These are phyloP conservation scores for Thelephora terrestris DNA, from an alignment of 1,284 basidiomycete species.

Conservation along the genomic window DNA sequence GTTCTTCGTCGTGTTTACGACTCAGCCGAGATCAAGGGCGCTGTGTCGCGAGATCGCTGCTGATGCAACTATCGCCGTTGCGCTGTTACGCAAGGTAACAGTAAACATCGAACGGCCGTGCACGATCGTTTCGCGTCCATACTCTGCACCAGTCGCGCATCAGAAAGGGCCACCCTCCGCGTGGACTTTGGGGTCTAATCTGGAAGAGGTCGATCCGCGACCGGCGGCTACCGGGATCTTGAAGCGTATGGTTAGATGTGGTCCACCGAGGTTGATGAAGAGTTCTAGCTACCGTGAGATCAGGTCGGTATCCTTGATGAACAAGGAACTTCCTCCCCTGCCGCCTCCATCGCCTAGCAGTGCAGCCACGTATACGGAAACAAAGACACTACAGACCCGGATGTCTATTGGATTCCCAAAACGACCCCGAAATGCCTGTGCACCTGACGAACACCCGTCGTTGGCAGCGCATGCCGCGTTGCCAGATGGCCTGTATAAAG, in stretches of 20 bases:
- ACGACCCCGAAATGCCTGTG: slow-evolving; percentile 38
- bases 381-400: slow-evolving; percentile 39
- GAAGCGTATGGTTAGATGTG: slow-evolving; percentile 34
- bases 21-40: slow-evolving; percentile 39
- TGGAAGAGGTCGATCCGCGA: slow-evolving; percentile 36
- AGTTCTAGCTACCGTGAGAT: background rate
- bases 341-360: slow-evolving; percentile 16
- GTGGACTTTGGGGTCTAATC: slow-evolving; percentile 33
- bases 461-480: slow-evolving; percentile 35
- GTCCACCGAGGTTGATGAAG: slow-evolving; percentile 22
- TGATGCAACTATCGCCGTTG: slow-evolving; percentile 58
- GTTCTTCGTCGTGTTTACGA: slow-evolving; percentile 63
- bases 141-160: slow-evolving; percentile 26
- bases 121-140: slow-evolving; percentile 10
- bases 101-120: slow-evolving; percentile 25
- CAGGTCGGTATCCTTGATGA: background rate
- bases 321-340: slow-evolving; percentile 26
- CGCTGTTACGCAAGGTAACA: slow-evolving; percentile 46
- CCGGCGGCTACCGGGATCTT: slow-evolving; percentile 28
- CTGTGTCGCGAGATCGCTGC: slow-evolving; percentile 54
- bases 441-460: slow-evolving; percentile 32
- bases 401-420: slow-evolving; percentile 60
- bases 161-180: slow-evolving; percentile 18
- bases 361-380: slow-evolving; percentile 27
- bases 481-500: slow-evolving; percentile 58